phyloP scores from a whole-genome alignment of 306 rosid genomes.

The Bauhinia variegata region DNA sequence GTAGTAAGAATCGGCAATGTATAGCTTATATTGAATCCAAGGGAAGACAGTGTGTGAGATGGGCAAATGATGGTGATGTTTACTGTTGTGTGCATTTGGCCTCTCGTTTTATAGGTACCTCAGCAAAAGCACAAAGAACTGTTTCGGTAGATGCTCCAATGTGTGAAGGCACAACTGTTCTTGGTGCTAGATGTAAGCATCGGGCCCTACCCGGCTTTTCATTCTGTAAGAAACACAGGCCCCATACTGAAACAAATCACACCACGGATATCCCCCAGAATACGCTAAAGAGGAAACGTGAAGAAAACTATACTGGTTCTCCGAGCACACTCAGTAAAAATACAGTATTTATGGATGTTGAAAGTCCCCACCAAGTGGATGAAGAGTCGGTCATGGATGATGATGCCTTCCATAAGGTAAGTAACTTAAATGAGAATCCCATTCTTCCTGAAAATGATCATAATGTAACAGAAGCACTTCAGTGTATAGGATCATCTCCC shows the following conservation, averaged over 20 bases:
- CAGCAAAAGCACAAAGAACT: conserved; percentile 59
- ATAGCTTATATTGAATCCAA: conserved; percentile 88
- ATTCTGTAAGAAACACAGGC: conserved; percentile 91
- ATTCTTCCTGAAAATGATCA: conserved; percentile 48
- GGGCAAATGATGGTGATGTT: conserved; percentile 99
- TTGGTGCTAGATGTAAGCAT: conserved; percentile 94
- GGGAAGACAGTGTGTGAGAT: conserved; percentile 98
- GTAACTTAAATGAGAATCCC: conserved; percentile 50
- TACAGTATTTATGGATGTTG: conserved; percentile 54
- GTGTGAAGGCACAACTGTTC: conserved; percentile 98
- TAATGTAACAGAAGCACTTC: conserved; percentile 45
- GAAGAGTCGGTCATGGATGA: conserved; percentile 51
- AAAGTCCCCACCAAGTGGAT: conserved; percentile 63
- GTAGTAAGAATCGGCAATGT: conserved; percentile 81
- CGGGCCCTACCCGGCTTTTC: conserved; percentile 74
- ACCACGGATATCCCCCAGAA: conserved; percentile 47
- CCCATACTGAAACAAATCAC: conserved; percentile 57
- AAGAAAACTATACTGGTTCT: conserved; percentile 50
- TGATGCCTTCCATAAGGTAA: conserved; percentile 45
- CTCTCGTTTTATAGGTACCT: conserved; percentile 75
- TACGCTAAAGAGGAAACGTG: conserved; percentile 66
- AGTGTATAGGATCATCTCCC: conserved; percentile 75
- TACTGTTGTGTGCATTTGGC: conserved; percentile 97
- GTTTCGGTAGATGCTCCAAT: conserved; percentile 68
- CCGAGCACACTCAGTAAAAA: conserved; percentile 59